Base-by-base conservation (phyloP, 1,284 basidiomycete species). In the Papiliotrema fonsecae region DNA sequence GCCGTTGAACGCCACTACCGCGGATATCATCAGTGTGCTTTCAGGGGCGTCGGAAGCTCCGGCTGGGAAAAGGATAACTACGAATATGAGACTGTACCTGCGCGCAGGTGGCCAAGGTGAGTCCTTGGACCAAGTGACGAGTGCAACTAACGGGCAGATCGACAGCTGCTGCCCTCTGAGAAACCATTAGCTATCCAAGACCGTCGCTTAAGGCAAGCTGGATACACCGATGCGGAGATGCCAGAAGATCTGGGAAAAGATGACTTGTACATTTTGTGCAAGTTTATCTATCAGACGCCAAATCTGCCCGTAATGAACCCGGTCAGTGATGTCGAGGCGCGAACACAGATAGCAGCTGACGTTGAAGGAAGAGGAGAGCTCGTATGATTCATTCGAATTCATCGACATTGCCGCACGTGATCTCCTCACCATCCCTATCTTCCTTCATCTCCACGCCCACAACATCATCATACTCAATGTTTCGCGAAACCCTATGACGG, bases 401-500 rank as follows among this genome's bases (percentile, higher is more conserved):
- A 82, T 97, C 55, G 90, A 97, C 67, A 80, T 99, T 37, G 84
- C 85, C 0, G 86, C 84, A 1, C 81, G 85, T 46, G 84, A 88
- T 61, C 77, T 98, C 14, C 86, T 88, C 52, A 88, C 92, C 24
- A 87, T 98, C 40, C 96, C 96, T 2, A 86, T 96, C 59, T 79
- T 86, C 54, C 78, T 97, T 4, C 91, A 98, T 70, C 79, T 83
- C 51, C 85, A 91, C 58, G 91, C 93, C 2, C 83, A 88, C 61
- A 82, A 82, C 43, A 92, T 98, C 64, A 78, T 88, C 59, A 85
- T 81, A 44, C 84, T 98, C 51, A 90, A 91, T 60, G 80, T 98
- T 7, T 94, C 92, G 2, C 83, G 87, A 51, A 99, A 98, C 67
- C 92, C 94, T 1, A 91, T 96, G 81, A 82, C 93, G 47, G 94